Percentiles rank a stretch among this genome's conserved stretches.
Evolutionary conservation across 495 filamentous ascomycete species (phyloP).

Genomic region (Staphylotrichum tortipilum): DNA sequence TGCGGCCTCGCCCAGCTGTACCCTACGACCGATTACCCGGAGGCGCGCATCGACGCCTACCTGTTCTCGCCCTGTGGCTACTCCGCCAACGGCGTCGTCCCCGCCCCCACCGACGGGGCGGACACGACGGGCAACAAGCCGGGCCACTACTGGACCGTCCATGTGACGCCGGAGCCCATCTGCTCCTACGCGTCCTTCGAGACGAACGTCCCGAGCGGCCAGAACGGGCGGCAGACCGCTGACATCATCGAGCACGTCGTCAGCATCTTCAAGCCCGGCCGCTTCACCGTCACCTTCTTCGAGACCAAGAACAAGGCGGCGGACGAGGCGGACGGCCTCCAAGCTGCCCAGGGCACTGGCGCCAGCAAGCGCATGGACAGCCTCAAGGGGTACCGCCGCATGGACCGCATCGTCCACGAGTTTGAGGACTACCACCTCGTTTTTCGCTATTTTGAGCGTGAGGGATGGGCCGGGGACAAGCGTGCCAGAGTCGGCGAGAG

Average conservation of each 20-base stretch:
- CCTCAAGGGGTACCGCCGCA: conserved; percentile 77
- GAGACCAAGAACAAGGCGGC: conserved; percentile 61
- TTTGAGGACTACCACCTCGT: conserved; percentile 96
- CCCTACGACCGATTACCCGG: conserved; percentile 75
- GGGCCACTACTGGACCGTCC: conserved; percentile 96
- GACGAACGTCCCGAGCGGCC: conserved; percentile 91
- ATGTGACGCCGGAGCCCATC: conserved; percentile 94
- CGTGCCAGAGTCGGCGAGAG: conserved; percentile 59
- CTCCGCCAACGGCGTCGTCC: conserved; percentile 94
- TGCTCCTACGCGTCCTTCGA: conserved; percentile 99
- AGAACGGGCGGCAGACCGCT: conserved; percentile 77
- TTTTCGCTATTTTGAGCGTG: conserved; percentile 91
- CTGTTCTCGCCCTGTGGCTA: conserved; percentile 96
- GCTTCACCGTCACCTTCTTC: conserved; percentile 96
- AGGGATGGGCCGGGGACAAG: conserved; percentile 76
- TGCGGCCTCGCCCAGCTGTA: conserved; percentile 91
- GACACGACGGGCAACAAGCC: conserved; percentile 45
- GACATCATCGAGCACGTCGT: conserved; percentile 92
- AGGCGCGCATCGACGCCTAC: conserved; percentile 92
- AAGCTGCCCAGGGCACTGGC: conserved; percentile 22
- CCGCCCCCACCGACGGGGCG: conserved; percentile 48
- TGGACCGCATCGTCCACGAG: conserved; percentile 95
- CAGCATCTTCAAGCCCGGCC: conserved; percentile 86
- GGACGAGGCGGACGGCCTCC: conserved; percentile 41
- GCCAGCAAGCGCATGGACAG: conserved; percentile 66